Evolutionary conservation across 75 land plant species (phyloP), one percentile per base, ranked within the genome.

Genomic region (Picea glauca): DNA sequence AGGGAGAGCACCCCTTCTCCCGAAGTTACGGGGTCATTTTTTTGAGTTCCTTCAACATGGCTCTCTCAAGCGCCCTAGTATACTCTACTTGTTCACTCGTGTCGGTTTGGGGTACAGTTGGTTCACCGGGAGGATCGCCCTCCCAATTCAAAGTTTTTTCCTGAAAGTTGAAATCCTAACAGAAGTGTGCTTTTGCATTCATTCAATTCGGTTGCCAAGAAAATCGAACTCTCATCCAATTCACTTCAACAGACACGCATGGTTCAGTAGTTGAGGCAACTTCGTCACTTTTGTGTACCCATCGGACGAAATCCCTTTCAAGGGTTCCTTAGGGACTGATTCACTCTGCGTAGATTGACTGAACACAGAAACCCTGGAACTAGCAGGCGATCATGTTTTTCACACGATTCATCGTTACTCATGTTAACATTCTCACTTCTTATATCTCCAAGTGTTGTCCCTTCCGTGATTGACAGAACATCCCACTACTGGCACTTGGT

Each of bases 391-490:
- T 78, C 80, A 31, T 80, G 74, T 72, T 82, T 82, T 82, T 82
- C 79, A 82, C 73, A 78, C 58, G 73, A 82, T 82, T 78, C 59
- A 60, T 77, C 32, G 76, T 77, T 82, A 72, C 74, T 72, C 79
- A 82, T 82, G 75, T 82, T 57, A 82, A 46, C 63, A 77, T 82
- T 77, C 79, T 77, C 79, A 81, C 83, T 81, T 81, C 11, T 81
- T 62, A 63, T 76, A 81, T 63, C 79, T 14, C 20, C 61, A 14
- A 3, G 14, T 18, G 20, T 60, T 14, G 61, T 14, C 31, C 31
- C 72, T 2, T 80, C 56, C 65, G 0, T 64, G 1, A 74, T 74
- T 80, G 64, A 73, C 54, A 80, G 62, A 73, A 74, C 54, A 31
- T 62, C 81, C 76, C 56, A 8, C 81, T 80, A 74, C 81, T 74